Evolutionary conservation across 2,329 filamentous ascomycete species (phyloP).

Genomic region (Saccharata proteae): DNA sequence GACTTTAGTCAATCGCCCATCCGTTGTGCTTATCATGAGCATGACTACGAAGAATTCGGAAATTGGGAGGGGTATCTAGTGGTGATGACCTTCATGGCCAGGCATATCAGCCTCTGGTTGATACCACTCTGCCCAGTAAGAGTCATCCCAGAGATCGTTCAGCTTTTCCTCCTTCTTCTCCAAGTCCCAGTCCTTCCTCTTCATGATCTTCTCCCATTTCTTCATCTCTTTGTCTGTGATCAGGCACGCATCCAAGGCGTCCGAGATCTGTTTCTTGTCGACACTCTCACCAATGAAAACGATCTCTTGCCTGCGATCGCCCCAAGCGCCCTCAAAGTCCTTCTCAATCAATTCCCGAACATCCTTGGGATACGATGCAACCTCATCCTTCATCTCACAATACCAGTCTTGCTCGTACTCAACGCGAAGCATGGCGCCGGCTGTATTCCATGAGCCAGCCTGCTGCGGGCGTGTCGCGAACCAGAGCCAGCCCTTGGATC

Average conservation of each 20-base stretch:
- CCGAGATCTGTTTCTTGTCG: conserved; percentile 39
- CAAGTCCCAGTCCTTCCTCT: conserved; percentile 12
- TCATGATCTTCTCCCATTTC: conserved; percentile 28
- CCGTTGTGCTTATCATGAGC: no score
- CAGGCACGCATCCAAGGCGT: conserved; percentile 47
- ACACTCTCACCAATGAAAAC: conserved; percentile 62
- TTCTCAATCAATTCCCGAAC: conserved; percentile 36
- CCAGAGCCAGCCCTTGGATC: conserved; percentile 52
- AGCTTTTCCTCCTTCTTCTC: conserved; percentile 36
- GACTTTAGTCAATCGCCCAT: no score
- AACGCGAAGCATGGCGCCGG: conserved; percentile 52
- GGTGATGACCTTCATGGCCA: no score
- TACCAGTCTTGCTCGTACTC: conserved; percentile 47
- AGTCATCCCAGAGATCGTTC: conserved; percentile 44
- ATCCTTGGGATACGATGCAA: no score
- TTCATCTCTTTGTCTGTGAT: conserved; percentile 46
- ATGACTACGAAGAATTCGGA: no score
- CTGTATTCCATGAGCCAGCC: conserved; percentile 51
- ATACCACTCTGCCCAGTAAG: conserved; percentile 13
- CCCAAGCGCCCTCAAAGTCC: conserved; percentile 46
- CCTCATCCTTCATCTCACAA: conserved; percentile 41
- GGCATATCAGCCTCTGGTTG: not conserved
- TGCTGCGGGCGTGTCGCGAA: conserved; percentile 46
- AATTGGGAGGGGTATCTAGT: no score
- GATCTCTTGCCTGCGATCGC: conserved; percentile 57